These are phyloP conservation scores for Candida saitoana DNA, from an alignment of 805 yeast species.

Conservation along the genomic window DNA sequence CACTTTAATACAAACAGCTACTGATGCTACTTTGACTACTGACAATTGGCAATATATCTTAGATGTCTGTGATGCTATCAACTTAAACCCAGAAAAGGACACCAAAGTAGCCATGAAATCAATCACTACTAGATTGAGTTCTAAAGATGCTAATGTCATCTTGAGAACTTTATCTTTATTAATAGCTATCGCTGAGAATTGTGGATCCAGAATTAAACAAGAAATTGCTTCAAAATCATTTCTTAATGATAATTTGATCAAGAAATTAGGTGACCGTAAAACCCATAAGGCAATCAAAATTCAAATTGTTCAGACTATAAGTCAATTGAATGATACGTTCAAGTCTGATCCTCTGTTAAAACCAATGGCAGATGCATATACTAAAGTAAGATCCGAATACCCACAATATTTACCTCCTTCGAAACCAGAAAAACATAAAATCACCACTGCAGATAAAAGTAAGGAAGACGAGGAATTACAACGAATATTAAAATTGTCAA, in stretches of 20 bases:
- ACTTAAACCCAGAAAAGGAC: conserved; percentile 33
- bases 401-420: conserved; percentile 42
- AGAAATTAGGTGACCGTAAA: conserved; percentile 47
- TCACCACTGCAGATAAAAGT: conserved; percentile 41
- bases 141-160: conserved; percentile 38
- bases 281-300: conserved; percentile 67
- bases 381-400: conserved; percentile 39
- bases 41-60: conserved; percentile 44
- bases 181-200: conserved; percentile 40
- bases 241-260: conserved; percentile 28
- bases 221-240: conserved; percentile 39
- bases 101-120: conserved; percentile 29
- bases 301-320: conserved; percentile 61
- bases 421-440: conserved; percentile 54
- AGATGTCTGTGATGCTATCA: conserved; percentile 39
- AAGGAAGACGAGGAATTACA: conserved; percentile 79
- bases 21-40: conserved; percentile 37
- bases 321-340: conserved; percentile 63
- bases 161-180: conserved; percentile 34
- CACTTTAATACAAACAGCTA: conserved; percentile 29
- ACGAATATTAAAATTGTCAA: conserved; percentile 68
- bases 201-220: conserved; percentile 43
- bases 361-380: conserved; percentile 61
- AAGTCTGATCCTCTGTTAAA: conserved; percentile 70
- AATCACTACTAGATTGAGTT: conserved; percentile 21